These are phyloP conservation scores for Diaporthe destruens DNA, from an alignment of 2,329 filamentous ascomycete species.

Conservation along the genomic window DNA sequence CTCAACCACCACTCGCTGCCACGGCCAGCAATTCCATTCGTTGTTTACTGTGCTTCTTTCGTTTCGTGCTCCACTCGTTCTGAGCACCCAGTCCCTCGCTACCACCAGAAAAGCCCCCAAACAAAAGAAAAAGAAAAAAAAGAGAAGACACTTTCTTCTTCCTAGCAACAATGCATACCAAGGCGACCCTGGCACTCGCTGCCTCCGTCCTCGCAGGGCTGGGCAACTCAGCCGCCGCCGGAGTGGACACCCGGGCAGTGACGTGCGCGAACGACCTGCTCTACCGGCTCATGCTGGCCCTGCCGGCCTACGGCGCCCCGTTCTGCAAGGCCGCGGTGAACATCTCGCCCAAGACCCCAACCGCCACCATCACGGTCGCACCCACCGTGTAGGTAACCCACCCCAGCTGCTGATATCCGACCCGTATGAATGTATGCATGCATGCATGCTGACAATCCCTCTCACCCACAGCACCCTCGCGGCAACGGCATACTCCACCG, in stretches of 20 bases:
- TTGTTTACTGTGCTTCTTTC: not conserved
- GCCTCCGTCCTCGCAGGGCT: slow-evolving; percentile 10
- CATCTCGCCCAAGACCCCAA: slow-evolving; percentile 6
- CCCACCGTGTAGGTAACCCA: slow-evolving; percentile 8
- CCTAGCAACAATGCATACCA: slow-evolving; percentile 20
- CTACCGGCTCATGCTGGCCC: slow-evolving; percentile 7
- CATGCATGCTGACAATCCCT: not conserved
- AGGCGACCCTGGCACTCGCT: slow-evolving; percentile 1
- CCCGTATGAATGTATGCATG: no score
- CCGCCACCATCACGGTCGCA: slow-evolving; percentile 17
- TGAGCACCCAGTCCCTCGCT: slow-evolving; percentile 11
- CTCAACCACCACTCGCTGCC: not conserved
- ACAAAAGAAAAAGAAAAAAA: not conserved
- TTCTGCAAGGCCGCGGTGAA: slow-evolving; percentile 33
- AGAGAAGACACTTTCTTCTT: not conserved
- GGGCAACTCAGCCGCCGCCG: slow-evolving; percentile 14
- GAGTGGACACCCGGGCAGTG: slow-evolving; percentile 1
- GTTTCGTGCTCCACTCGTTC: slow-evolving; percentile 9
- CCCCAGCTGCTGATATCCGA: no score
- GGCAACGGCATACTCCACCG: slow-evolving; percentile 4
- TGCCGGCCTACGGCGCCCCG: slow-evolving; percentile 14
- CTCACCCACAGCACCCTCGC: slow-evolving; percentile 11
- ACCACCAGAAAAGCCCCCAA: not conserved
- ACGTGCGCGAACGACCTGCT: slow-evolving; percentile 27
- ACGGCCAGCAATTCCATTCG: slow-evolving; percentile 4